Percentiles rank a stretch among this genome's conserved stretches.
Evolutionary conservation across 1,284 basidiomycete genomes (phyloP).

Genomic region (Sporisorium sorghi): DNA sequence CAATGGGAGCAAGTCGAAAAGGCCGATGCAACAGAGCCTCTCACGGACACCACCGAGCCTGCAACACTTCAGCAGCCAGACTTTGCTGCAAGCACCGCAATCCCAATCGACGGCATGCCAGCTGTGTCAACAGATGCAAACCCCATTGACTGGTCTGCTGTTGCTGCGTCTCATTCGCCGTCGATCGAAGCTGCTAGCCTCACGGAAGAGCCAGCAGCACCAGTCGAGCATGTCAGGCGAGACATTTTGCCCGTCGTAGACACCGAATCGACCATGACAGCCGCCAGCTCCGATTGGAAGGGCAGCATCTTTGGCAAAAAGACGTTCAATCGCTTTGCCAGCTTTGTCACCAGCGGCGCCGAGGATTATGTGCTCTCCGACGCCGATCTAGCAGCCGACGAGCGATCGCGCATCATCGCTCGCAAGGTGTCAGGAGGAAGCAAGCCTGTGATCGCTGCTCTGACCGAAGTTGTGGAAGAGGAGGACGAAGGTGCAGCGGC

Average conservation of each 20-base stretch:
- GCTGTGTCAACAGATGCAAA: slow-evolving; percentile 15
- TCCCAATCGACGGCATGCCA: slow-evolving; percentile 35
- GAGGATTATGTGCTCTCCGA: slow-evolving; percentile 73
- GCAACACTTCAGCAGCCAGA: not conserved
- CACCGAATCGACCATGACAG: slow-evolving; percentile 2
- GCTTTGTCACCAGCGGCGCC: slow-evolving; percentile 84
- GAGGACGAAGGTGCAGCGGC: slow-evolving; percentile 9
- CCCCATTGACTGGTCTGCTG: slow-evolving; percentile 29
- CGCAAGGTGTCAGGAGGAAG: slow-evolving; percentile 42
- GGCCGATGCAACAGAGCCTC: not conserved
- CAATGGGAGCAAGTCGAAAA: slow-evolving; percentile 14
- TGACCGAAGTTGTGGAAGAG: slow-evolving; percentile 26
- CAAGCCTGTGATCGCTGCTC: slow-evolving; percentile 7
- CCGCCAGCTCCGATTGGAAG: slow-evolving; percentile 30
- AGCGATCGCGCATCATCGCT: slow-evolving; percentile 24
- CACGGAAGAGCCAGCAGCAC: not conserved
- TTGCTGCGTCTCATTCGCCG: slow-evolving; percentile 10
- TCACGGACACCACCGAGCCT: not conserved
- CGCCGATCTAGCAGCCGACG: slow-evolving; percentile 23
- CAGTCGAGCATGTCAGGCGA: not conserved
- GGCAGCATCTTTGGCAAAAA: slow-evolving; percentile 76
- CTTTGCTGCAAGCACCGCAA: not conserved
- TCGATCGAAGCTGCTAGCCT: not conserved
- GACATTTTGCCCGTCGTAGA: not conserved
- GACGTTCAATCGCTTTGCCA: slow-evolving; percentile 82